Base-by-base conservation (phyloP, 129 eudicot species). In the Flaveria sonorensis region DNA sequence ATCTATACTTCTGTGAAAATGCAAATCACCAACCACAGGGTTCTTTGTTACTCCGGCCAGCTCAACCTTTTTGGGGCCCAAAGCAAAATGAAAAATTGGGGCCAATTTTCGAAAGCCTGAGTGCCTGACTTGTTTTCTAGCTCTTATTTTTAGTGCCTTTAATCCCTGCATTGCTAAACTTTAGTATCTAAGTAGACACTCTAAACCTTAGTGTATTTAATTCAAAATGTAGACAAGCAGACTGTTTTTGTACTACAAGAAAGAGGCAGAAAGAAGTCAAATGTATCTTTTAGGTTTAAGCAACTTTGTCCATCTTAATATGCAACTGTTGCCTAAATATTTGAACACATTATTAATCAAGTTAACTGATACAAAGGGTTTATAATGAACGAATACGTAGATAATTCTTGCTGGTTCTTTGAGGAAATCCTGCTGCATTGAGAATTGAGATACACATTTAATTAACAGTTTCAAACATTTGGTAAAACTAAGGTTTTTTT, bases 251-350 rank as follows among this genome's bases (percentile, higher is more conserved):
- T 36, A 36, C 40, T 36, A 36, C 40, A 36, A 36, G 40, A 36
- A 36, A 36, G 39, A 32, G 40, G 40, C 40, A 36, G 40, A 36
- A 36, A 36, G 40, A 36, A 36, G 40, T 36, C 40, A 28, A 26
- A 30, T 30, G 46, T 26, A 10, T 71, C 64, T 30, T 30, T 71
- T 6, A 71, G 32, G 12, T 50, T 26, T 51, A 23, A 20, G 11
- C 26, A 51, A 21, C 64, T 71, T 71, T 23, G 10, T 40, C 76
- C 76, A 71, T 71, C 76, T 71, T n/a, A 71, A 28, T 51, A 62
- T 71, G 63, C 75, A 71, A 51, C 75, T 21, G 63, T 71, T 71
- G 63, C 62, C 75, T 71, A 50, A 3, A 28, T 26, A 7, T 39
- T 6, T 39, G 14, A 3, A 67, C 30, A 51, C 10, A 50, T 28